Percentiles rank a stretch among this genome's conserved stretches.
These are phyloP conservation scores for Kodamaea fukazawae DNA, from an alignment of 805 yeast genomes.

Conservation along the genomic window DNA sequence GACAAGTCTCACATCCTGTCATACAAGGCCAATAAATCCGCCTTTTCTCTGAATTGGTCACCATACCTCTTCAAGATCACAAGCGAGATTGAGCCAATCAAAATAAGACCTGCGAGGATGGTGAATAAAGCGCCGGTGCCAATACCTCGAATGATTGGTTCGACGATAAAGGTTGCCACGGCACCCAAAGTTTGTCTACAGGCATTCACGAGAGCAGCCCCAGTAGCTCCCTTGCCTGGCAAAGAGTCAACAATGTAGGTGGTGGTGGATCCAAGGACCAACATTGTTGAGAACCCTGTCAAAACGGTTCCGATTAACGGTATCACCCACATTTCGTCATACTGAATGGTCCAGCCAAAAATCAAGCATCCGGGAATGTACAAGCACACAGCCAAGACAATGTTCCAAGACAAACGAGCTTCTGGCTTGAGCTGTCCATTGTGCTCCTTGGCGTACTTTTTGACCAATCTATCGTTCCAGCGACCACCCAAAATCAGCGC, in stretches of 20 bases:
- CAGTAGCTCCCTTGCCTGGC: conserved; percentile 88
- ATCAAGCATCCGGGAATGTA: conserved; percentile 66
- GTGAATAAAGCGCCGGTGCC: conserved; percentile 70
- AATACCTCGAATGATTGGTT: conserved; percentile 64
- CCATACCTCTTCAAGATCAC: conserved; percentile 53
- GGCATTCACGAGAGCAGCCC: conserved; percentile 79
- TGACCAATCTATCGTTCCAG: conserved; percentile 67
- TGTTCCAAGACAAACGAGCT: conserved; percentile 73
- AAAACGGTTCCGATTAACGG: conserved; percentile 81
- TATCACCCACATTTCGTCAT: conserved; percentile 66
- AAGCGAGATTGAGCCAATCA: conserved; percentile 42
- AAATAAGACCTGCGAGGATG: conserved; percentile 59
- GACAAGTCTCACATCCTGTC: conserved; percentile 46
- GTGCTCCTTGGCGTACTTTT: conserved; percentile 49
- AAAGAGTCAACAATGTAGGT: conserved; percentile 81
- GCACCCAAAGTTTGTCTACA: conserved; percentile 74
- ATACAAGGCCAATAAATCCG: conserved; percentile 56
- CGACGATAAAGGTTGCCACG: conserved; percentile 68
- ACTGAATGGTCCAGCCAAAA: conserved; percentile 79
- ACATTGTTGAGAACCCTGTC: conserved; percentile 81
- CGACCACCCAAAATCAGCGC: conserved; percentile 78
- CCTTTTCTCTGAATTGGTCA: conserved; percentile 59
- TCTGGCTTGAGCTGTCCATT: conserved; percentile 73
- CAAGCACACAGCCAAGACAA: conserved; percentile 59
- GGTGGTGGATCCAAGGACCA: conserved; percentile 74